phyloP scores from a whole-genome alignment of 441 rosid species.

The Adansonia grandidieri region DNA sequence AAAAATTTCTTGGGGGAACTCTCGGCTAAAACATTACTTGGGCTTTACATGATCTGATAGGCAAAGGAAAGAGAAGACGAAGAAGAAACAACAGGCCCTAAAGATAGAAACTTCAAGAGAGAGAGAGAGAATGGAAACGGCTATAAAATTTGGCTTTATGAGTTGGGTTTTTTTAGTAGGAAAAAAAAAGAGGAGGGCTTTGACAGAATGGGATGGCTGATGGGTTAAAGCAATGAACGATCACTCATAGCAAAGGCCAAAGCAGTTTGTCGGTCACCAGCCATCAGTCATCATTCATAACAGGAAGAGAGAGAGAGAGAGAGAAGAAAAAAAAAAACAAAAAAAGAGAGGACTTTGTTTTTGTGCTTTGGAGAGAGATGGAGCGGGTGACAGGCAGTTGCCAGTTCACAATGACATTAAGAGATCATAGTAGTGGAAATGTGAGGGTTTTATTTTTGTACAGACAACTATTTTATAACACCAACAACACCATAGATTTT shows the following conservation, averaged over 20 bases:
- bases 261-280: slow-evolving; percentile 43
- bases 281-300: slow-evolving; percentile 34
- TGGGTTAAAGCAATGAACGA: neutral
- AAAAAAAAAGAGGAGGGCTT: neutral
- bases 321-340: too few species aligned
- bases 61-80: slow-evolving; percentile 23
- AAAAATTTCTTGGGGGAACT: slow-evolving; percentile 18
- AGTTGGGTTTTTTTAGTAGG: neutral
- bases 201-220: neutral
- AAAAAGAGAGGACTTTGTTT: neutral
- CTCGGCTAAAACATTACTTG: slow-evolving; percentile 19
- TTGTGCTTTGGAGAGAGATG: neutral
- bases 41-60: slow-evolving; percentile 58
- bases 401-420: slow-evolving; percentile 35
- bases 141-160: slow-evolving; percentile 32
- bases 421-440: neutral
- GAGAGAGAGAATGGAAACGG: slow-evolving; percentile 22
- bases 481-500: neutral
- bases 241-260: neutral
- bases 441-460: neutral
- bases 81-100: slow-evolving; percentile 35
- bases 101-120: slow-evolving; percentile 14
- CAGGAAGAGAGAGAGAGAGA: neutral
- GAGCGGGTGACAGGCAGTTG: slow-evolving; percentile 39
- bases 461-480: neutral